Conservation (phyloP, 1,284 basidiomycete species). For the Rhodotorula sp. region DNA sequence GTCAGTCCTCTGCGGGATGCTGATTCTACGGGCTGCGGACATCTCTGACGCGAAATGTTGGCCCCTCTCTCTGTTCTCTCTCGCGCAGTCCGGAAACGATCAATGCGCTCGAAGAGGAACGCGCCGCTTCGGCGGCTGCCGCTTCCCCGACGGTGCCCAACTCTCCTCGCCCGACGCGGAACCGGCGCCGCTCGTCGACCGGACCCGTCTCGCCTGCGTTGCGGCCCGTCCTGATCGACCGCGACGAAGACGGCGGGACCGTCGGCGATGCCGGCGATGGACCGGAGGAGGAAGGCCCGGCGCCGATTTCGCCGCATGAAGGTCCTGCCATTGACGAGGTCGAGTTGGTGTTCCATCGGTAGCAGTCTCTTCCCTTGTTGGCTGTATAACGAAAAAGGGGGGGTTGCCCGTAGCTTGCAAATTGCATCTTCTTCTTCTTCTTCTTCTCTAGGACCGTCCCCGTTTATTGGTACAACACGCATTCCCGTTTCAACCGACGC, state of each 20-base stretch:
- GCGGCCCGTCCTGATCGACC: slow-evolving; percentile 39
- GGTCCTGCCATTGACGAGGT: slow-evolving; percentile 41
- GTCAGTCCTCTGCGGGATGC: slow-evolving; percentile 5
- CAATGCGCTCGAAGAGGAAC: slow-evolving; percentile 40
- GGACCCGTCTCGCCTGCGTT: slow-evolving; percentile 40
- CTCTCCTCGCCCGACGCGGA: slow-evolving; percentile 27
- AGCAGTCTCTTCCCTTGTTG: not conserved
- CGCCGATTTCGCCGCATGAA: slow-evolving; percentile 23
- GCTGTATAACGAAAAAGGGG: not conserved
- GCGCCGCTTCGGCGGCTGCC: slow-evolving; percentile 11
- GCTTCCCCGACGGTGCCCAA: slow-evolving; percentile 1
- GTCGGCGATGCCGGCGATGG: not conserved
- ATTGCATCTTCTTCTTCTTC: too few species aligned
- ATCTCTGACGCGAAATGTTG: not conserved
- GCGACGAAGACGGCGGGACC: slow-evolving; percentile 32
- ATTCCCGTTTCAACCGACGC: slow-evolving; percentile 30
- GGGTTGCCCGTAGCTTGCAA: not conserved
- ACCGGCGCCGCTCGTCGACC: slow-evolving; percentile 32
- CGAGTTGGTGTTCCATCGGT: slow-evolving; percentile 35
- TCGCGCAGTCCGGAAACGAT: slow-evolving; percentile 37
- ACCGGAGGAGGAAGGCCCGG: slow-evolving; percentile 30
- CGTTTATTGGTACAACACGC: too few species aligned
- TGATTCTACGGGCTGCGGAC: too few species aligned
- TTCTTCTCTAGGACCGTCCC: too few species aligned
- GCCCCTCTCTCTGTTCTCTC: not conserved